Conservation (phyloP, 139 green algal species). For the Micractinium sp. region DNA sequence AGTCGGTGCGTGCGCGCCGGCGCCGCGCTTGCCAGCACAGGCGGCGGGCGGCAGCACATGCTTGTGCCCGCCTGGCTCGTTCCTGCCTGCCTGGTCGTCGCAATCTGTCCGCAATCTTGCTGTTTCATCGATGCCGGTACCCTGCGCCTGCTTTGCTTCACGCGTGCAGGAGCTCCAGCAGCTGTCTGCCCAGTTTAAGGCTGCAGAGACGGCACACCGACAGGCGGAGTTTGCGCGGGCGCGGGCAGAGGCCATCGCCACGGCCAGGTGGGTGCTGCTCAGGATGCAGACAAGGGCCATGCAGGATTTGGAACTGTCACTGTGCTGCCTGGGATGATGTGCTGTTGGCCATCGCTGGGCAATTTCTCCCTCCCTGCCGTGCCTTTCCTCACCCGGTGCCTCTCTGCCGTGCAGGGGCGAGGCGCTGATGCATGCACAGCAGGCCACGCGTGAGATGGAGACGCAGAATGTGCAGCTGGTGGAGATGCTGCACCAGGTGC, state of each 20-base stretch:
- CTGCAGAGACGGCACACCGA: slow-evolving; percentile 16
- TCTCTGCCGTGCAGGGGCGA: slow-evolving; percentile 31
- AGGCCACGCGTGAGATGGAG: slow-evolving; percentile 36
- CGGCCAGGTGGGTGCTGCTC: slow-evolving; percentile 15
- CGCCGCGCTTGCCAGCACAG: background rate
- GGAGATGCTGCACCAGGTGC: slow-evolving; percentile 35
- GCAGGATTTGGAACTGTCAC: background rate
- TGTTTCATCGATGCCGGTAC: too few relatives aligned
- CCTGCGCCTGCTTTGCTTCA: background rate
- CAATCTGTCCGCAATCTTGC: background rate
- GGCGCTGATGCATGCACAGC: slow-evolving; percentile 39
- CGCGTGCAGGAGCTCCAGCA: slow-evolving; percentile 35
- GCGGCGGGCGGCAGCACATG: background rate
- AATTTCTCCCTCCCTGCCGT: background rate
- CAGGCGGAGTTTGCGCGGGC: slow-evolving; percentile 45
- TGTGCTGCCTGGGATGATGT: background rate
- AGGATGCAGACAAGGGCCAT: background rate
- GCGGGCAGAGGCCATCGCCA: slow-evolving; percentile 39
- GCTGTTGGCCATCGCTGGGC: background rate
- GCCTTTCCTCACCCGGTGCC: too few relatives aligned
- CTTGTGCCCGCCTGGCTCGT: background rate
- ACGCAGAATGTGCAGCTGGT: slow-evolving; percentile 20
- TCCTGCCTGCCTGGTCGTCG: too few relatives aligned
- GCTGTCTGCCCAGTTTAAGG: slow-evolving; percentile 28
- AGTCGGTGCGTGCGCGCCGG: slow-evolving; percentile 8